Evolutionary conservation across 257 asterid genomes (phyloP).

Genomic region (Lavandula angustifolia): DNA sequence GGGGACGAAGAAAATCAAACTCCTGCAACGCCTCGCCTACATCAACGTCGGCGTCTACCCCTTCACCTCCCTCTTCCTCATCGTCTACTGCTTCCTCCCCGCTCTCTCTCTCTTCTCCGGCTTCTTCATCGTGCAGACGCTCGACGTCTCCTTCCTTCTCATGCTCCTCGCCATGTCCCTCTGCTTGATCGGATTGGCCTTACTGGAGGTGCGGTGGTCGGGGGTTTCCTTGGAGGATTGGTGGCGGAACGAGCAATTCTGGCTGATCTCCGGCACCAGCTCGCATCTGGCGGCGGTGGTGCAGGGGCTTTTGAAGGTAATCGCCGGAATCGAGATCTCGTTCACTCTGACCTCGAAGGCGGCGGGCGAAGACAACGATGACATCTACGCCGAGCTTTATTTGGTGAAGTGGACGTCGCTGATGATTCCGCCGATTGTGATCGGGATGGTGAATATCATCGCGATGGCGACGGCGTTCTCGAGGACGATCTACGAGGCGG

Average conservation of each 20-base stretch:
- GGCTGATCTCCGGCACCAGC: slow-evolving; percentile 64
- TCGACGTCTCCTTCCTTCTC: slow-evolving; percentile 47
- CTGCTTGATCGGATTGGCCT: slow-evolving; percentile 52
- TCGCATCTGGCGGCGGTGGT: slow-evolving; percentile 65
- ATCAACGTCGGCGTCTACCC: slow-evolving; percentile 69
- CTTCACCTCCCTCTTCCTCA: slow-evolving; percentile 57
- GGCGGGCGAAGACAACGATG: slow-evolving; percentile 53
- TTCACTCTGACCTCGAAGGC: slow-evolving; percentile 61
- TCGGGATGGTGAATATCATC: slow-evolving; percentile 54
- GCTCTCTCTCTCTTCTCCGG: slow-evolving; percentile 67
- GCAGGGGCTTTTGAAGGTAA: slow-evolving; percentile 62
- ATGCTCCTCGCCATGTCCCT: slow-evolving; percentile 47
- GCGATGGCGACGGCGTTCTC: slow-evolving; percentile 56
- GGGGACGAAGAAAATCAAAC: slow-evolving; percentile 36
- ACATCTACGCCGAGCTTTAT: slow-evolving; percentile 56
- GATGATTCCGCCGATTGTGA: slow-evolving; percentile 68
- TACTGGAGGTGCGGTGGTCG: slow-evolving; percentile 60
- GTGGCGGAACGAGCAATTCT: slow-evolving; percentile 74
- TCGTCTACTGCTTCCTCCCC: slow-evolving; percentile 65
- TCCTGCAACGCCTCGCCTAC: slow-evolving; percentile 62
- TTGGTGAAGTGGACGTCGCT: slow-evolving; percentile 62
- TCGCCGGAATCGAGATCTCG: slow-evolving; percentile 63
- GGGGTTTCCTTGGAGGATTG: slow-evolving; percentile 61
- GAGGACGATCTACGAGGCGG: slow-evolving; percentile 45
- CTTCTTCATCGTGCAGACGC: slow-evolving; percentile 49